phyloP scores from a whole-genome alignment of 192 early-diverging fungal species.

The Mortierella hygrophila region DNA sequence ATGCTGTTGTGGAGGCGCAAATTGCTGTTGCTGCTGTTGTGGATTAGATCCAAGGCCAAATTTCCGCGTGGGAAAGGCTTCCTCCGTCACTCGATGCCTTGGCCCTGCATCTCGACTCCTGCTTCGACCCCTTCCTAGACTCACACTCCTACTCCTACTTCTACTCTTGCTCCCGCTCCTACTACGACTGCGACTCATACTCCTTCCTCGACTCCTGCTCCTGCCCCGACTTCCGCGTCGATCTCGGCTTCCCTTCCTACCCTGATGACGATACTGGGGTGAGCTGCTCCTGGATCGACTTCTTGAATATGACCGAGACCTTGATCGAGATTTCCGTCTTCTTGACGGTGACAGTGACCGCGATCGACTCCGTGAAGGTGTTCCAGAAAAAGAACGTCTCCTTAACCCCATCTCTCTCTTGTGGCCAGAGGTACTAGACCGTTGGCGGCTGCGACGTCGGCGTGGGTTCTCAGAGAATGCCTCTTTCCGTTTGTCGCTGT shows the following conservation, averaged over 20 bases:
- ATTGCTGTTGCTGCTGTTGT: background rate
- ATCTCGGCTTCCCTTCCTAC: background rate
- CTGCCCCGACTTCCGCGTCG: conserved; percentile 9
- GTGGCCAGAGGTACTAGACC: background rate
- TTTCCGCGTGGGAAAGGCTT: conserved; percentile 23
- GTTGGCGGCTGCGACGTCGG: conserved; percentile 3
- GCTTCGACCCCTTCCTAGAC: conserved; percentile 3
- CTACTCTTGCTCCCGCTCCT: background rate
- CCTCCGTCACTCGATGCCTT: conserved; percentile 4
- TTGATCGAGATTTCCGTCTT: conserved; percentile 14
- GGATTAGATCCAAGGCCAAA: conserved; percentile 5
- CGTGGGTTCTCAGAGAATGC: conserved; percentile 15
- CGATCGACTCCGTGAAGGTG: conserved; percentile 23
- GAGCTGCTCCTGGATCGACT: conserved; percentile 9
- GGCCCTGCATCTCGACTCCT: conserved; percentile 6
- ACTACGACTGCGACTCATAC: background rate
- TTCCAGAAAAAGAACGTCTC: conserved; percentile 13
- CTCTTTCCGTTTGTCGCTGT: conserved; percentile 5
- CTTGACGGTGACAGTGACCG: conserved; percentile 11
- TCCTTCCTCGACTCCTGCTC: background rate
- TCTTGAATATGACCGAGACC: conserved; percentile 13
- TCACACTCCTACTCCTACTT: background rate
- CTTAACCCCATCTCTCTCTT: conserved; percentile 1
- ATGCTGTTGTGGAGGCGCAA: conserved; percentile 4
- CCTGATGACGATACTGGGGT: background rate